Percentiles rank a stretch among this genome's conserved stretches.
Conservation (phyloP, 805 yeast species). For the Spathaspora arborariae region DNA sequence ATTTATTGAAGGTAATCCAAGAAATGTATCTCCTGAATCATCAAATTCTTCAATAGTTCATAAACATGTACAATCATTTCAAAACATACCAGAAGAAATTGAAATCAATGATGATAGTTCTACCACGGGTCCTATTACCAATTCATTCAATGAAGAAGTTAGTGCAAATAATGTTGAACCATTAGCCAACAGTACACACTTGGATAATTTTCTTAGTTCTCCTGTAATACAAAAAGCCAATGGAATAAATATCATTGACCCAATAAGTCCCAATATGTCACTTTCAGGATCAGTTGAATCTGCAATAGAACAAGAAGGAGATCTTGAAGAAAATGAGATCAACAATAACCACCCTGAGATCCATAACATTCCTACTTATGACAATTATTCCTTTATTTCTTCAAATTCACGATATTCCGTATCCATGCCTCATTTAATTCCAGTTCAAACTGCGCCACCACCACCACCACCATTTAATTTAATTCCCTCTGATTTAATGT, state of each 20-base stretch:
- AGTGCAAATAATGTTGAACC: background rate
- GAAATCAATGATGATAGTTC: background rate
- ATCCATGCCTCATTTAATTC: background rate
- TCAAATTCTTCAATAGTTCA: background rate
- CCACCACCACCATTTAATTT: conserved; percentile 1
- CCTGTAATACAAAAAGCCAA: background rate
- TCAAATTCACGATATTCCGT: conserved; percentile 1
- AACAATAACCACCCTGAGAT: background rate
- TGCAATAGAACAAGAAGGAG: background rate
- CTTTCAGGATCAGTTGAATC: conserved; percentile 2
- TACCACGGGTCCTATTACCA: background rate
- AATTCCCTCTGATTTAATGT: background rate
- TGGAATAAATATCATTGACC: conserved; percentile 5
- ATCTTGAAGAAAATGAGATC: conserved; percentile 2
- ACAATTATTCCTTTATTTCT: conserved; percentile 2
- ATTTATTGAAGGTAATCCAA: conserved; percentile 3
- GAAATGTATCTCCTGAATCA: background rate
- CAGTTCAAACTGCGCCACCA: background rate
- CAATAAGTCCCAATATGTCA: conserved; percentile 10
- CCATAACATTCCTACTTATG: background rate
- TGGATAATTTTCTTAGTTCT: conserved; percentile 4
- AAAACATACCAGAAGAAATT: conserved; percentile 3
- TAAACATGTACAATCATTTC: background rate
- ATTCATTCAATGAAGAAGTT: background rate
- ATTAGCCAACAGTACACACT: conserved; percentile 2